These are phyloP conservation scores for Acephala macrosclerotiorum DNA, from an alignment of 2,329 filamentous ascomycete species.

Conservation along the genomic window DNA sequence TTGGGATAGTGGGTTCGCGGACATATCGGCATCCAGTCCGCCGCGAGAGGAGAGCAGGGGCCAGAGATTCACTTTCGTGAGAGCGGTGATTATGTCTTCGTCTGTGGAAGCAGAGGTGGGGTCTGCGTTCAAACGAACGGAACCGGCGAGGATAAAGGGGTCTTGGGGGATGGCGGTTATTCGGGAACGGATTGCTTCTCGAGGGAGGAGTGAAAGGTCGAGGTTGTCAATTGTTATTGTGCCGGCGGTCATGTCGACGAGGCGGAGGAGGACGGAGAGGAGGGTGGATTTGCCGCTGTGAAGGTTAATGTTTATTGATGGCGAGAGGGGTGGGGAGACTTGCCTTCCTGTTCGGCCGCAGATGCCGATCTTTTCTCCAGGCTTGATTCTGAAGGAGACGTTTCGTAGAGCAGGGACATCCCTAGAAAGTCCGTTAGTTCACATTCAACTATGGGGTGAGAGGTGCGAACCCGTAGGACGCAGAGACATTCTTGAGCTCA, in stretches of 20 bases:
- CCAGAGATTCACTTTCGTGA: constrained; percentile 72
- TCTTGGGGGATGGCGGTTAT: constrained; percentile 54
- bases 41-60: constrained; percentile 46
- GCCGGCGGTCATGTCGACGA: constrained; percentile 80
- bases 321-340: constrained; percentile 41
- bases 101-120: constrained; percentile 42
- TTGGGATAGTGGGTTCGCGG: constrained; percentile 47
- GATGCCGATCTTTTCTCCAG: constrained; percentile 57
- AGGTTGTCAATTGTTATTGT: constrained; percentile 52
- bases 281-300: constrained; percentile 51
- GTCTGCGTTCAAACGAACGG: constrained; percentile 46
- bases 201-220: constrained; percentile 48
- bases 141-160: constrained; percentile 50
- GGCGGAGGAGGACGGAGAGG: constrained; percentile 75
- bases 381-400: constrained; percentile 52
- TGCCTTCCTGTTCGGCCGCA: constrained; percentile 53
- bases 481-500: constrained; percentile 34
- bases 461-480: constrained; percentile 33
- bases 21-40: constrained; percentile 43
- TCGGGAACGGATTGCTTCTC: constrained; percentile 49
- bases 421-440: constrained; percentile 8
- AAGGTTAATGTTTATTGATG: constrained; percentile 44
- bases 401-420: constrained; percentile 36
- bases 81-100: constrained; percentile 81
- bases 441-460: background rate